These are phyloP conservation scores for Geranomyces variabilis DNA, from an alignment of 192 early-diverging fungal genomes.

Conservation along the genomic window DNA sequence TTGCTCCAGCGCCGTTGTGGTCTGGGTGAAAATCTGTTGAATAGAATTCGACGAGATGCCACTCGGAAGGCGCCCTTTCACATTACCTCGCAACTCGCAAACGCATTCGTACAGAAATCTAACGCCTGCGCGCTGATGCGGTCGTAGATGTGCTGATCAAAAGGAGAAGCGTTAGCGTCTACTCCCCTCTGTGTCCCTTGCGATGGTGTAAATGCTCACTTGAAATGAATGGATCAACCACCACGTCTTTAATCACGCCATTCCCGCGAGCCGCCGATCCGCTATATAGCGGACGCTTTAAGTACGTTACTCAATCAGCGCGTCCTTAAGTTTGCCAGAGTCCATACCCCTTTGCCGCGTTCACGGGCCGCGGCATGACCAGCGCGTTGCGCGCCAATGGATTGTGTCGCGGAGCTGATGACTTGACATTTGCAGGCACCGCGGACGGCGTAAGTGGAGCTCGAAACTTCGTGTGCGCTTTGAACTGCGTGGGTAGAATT, in stretches of 20 bases:
- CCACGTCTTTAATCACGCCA: constrained; percentile 41
- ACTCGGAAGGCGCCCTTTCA: no score
- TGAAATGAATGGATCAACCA: constrained; percentile 49
- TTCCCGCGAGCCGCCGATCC: neutral
- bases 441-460: neutral
- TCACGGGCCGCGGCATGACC: constrained; percentile 37
- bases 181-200: neutral
- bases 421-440: neutral
- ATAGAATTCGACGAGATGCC: neutral
- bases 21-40: constrained; percentile 17
- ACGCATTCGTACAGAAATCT: constrained; percentile 58
- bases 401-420: constrained; percentile 24
- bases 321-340: no score
- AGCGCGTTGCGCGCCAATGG: constrained; percentile 31
- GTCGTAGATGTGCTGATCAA: constrained; percentile 38
- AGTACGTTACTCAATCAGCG: neutral
- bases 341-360: constrained; percentile 8
- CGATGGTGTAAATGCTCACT: neutral
- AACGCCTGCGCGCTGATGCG: constrained; percentile 55
- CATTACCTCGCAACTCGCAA: constrained; percentile 45
- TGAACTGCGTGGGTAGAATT: neutral
- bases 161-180: neutral
- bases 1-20: constrained; percentile 51
- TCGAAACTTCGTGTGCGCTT: neutral
- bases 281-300: neutral